Evolutionary conservation across 371 early-diverging fungal species (phyloP), one percentile per base, ranked within the genome.

Genomic region (Rhizomucor pusillus): DNA sequence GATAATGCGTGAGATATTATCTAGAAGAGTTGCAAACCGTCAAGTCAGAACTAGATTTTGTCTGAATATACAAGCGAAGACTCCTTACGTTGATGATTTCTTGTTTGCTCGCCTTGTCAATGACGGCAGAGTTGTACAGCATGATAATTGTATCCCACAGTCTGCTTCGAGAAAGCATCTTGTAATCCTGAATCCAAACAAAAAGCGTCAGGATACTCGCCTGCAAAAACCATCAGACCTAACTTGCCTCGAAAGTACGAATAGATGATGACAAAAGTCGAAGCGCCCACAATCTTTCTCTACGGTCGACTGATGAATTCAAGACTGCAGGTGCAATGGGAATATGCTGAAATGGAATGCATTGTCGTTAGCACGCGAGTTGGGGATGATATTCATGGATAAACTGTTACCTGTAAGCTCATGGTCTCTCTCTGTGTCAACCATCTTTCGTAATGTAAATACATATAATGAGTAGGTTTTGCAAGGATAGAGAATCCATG

Each of bases 241-340:
- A 16, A 39, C 37, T 19, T 44, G 57, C 52, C 55, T 62, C 75
- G 68, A 75, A 65, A 50, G 67, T 62, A 25, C 62, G 51, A 43
- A 74, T 54, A 59, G 85, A 61, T 9, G 77, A 66, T 3, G 84
- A 73, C 19, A 93, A 62, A 5, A 93, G 66, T 37, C 83, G 69
- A 1, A 92, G 68, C 46, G 92, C 75, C 91, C 91, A 93, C 12
- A 79, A 69, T 43, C 90, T 73, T 56, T 91, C 92, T 51, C 80
- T 80, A 39, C 82, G 81, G 56, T 78, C 75, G 19, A 79, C 69
- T 0, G 79, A 72, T 4, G 87, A 58, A 35, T 65, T 73, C 39
- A 86, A 86, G 66, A 91, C 90, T 80, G 92, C 78, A 5, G 94
- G 94, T 4, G 91, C 77, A 70, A 90, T 89, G 80, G 82, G 62